Evolutionary conservation across 2,329 filamentous ascomycete genomes (phyloP), one percentile per base, ranked within the genome.

Genomic region (Coniosporium tulheliwenetii): DNA sequence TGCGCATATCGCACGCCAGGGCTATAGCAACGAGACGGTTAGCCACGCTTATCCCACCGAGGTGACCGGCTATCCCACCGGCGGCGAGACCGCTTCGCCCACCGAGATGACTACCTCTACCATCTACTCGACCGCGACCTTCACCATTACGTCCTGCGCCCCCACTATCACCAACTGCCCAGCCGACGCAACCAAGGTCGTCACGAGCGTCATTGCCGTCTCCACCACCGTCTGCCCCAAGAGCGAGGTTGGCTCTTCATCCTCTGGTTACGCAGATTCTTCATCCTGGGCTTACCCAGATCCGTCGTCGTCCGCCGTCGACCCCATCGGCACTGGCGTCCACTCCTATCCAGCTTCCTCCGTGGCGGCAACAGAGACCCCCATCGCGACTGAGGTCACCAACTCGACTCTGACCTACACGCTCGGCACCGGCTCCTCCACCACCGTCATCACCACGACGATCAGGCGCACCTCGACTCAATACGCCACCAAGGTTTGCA

Each of bases 381-480:
- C 36, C 38, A 40, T 41, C 32, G 43, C 46, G 16, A 40, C 43
- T 7, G 43, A 39, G 32, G 40, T 38, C 39, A 41, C 50, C 37
- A 48, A 53, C 46, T 48, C 48, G 39, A 57, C 55, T 36, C 41
- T 56, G 37, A 57, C 55, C 45, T 59, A 57, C 52, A 58, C 54
- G 47, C 50, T 52, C 15, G 54, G 53, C 41, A 40, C 46, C 39
- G 56, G 55, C 38, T 47, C 54, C n/a, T 55, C 55, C 33, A 49
- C 50, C 41, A 54, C 49, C 32, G 50, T 55, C 36, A 46, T 55
- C 38, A 59, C 56, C 39, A 58, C 55, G 41, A 58, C 56, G 14
- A 36, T 59, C 39, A 47, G 56, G 43, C 49, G 47, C 30, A 60
- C 57, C 43, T 53, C 51, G 12, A 60, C 56, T 35, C 16, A 44